Evolutionary conservation across 148 eudicot genomes (phyloP).

Genomic region (Fagopyrum esculentum): DNA sequence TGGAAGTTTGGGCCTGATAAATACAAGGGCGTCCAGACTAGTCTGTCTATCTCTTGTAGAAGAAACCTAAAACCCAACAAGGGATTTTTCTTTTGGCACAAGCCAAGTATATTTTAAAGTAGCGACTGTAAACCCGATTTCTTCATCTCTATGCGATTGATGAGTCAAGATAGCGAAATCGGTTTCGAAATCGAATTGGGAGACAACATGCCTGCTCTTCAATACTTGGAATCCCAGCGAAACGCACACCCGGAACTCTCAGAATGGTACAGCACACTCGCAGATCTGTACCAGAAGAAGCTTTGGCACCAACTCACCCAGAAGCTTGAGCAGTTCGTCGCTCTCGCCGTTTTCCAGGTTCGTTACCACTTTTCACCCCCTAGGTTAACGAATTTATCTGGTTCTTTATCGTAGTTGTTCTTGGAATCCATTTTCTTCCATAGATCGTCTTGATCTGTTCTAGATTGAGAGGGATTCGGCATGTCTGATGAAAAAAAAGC

Average conservation of each 20-base stretch:
- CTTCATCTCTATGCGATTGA: neutral
- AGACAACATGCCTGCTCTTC: constrained; percentile 53
- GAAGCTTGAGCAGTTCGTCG: constrained; percentile 82
- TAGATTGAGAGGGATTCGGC: neutral
- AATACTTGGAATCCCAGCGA: constrained; percentile 59
- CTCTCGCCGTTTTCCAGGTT: constrained; percentile 78
- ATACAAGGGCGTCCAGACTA: neutral
- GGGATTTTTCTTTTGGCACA: constrained; percentile 7
- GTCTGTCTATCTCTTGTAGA: neutral
- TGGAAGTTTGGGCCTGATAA: neutral
- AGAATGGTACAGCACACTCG: constrained; percentile 66
- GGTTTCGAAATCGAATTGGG: neutral
- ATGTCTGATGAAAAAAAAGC: neutral
- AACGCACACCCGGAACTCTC: constrained; percentile 68
- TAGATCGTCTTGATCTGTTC: constrained; percentile 5
- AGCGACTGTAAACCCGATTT: constrained; percentile 3
- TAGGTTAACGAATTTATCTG: neutral
- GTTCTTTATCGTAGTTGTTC: neutral
- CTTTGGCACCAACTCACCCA: constrained; percentile 95
- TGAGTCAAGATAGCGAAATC: constrained; percentile 5
- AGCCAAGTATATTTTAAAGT: constrained; percentile 12
- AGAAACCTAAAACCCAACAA: neutral
- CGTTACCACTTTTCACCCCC: too few relatives aligned
- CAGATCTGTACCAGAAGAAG: constrained; percentile 93
- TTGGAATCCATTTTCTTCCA: neutral